Conservation (phyloP, 2,329 filamentous ascomycete species). For the Colletotrichum liaoningense region DNA sequence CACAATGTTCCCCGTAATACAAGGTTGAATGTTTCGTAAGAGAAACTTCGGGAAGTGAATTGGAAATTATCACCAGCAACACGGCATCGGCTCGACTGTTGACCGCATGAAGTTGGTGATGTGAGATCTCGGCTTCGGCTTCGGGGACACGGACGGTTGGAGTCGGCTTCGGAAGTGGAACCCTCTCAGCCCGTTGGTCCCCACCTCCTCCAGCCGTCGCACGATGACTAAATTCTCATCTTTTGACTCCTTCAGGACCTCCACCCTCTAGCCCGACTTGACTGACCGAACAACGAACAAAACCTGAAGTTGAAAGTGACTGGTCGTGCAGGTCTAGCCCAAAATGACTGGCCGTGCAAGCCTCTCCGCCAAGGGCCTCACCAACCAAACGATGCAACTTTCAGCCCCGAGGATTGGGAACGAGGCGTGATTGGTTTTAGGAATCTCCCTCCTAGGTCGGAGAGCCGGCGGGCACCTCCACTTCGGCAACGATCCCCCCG, state of each 20-base stretch:
- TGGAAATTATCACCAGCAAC: neutral
- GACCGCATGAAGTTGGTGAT: neutral
- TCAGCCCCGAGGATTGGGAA: neutral
- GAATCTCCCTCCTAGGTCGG: neutral
- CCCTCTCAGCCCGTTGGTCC: neutral
- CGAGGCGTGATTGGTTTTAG: constrained; percentile 1
- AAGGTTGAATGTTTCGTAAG: neutral
- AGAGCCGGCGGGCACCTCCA: neutral
- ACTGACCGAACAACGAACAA: constrained; percentile 12
- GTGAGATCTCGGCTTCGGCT: constrained; percentile 19
- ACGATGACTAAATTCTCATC: constrained; percentile 5
- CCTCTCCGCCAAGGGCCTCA: constrained; percentile 7
- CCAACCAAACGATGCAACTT: neutral
- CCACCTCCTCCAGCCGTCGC: neutral
- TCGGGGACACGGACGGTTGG: neutral
- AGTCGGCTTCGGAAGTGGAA: neutral
- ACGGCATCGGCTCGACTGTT: neutral
- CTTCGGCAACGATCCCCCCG: constrained; percentile 16
- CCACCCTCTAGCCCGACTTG: constrained; percentile 6
- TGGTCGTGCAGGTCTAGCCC: constrained; percentile 3
- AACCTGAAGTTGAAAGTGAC: neutral
- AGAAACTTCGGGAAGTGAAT: neutral
- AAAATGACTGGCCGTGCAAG: neutral
- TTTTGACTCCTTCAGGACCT: neutral
- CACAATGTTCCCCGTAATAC: neutral